Conservation (phyloP, 495 filamentous ascomycete species). For the Neurospora sp. region DNA sequence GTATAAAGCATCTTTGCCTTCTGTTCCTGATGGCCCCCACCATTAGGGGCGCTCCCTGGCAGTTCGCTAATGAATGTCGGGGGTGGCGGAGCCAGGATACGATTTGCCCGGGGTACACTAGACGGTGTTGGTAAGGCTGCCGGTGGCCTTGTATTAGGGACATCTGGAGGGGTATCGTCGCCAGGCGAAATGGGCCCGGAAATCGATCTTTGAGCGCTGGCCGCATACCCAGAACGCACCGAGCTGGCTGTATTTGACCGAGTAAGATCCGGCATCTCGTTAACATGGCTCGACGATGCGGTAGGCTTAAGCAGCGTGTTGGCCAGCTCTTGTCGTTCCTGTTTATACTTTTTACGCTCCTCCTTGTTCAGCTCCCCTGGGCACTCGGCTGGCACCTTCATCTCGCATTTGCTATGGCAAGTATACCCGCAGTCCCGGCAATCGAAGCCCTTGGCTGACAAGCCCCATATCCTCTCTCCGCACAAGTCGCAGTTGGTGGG, state of each 20-base stretch:
- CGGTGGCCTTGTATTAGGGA: conserved; percentile 19
- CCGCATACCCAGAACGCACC: conserved; percentile 77
- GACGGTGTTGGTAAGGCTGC: conserved; percentile 13
- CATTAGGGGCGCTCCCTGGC: conserved; percentile 36
- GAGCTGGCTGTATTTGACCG: conserved; percentile 91
- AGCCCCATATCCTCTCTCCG: conserved; percentile 90
- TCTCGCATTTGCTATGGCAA: conserved; percentile 96
- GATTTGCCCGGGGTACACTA: conserved; percentile 42
- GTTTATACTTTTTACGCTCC: conserved; percentile 85
- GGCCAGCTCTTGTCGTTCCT: conserved; percentile 68
- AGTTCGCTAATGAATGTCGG: conserved; percentile 62
- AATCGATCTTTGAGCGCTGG: conserved; percentile 65
- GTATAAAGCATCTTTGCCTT: conserved; percentile 82
- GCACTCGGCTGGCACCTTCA: conserved; percentile 95
- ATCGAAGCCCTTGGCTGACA: conserved; percentile 91
- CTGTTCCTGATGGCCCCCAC: conserved; percentile 35
- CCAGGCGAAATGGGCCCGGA: conserved; percentile 46
- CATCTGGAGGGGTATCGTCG: conserved; percentile 32
- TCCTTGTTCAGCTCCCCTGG: conserved; percentile 91
- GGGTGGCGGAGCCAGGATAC: conserved; percentile 82
- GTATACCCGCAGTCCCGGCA: conserved; percentile 95
- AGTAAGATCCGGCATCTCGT: conserved; percentile 49
- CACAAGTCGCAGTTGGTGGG: conserved; percentile 97
- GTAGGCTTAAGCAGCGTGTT: conserved; percentile 42
- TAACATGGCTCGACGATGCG: conserved; percentile 28